phyloP scores from a whole-genome alignment of 192 early-diverging fungal genomes.

The Dissophora globulifera region DNA sequence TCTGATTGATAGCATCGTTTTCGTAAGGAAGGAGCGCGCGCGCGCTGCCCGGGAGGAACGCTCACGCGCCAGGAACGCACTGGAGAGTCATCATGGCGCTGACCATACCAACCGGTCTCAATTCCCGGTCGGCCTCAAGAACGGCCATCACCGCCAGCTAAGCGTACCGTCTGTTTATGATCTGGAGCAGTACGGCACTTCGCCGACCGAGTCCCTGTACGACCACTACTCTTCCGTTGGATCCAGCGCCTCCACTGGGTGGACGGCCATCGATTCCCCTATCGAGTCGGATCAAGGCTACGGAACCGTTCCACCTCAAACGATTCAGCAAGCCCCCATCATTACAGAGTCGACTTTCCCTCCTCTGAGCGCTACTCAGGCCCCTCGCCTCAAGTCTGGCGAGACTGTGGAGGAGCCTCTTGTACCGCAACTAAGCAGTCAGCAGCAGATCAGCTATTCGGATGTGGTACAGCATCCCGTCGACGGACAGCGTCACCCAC shows the following conservation, averaged over 20 bases:
- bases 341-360: constrained; percentile 44
- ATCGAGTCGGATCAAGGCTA: constrained; percentile 51
- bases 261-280: constrained; percentile 24
- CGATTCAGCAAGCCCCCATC: constrained; percentile 31
- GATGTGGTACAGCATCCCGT: constrained; percentile 24
- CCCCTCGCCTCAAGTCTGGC: background rate
- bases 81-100: background rate
- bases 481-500: constrained; percentile 9
- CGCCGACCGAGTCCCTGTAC: constrained; percentile 29
- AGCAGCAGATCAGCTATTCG: constrained; percentile 27
- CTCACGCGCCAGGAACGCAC: background rate
- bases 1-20: constrained; percentile 30
- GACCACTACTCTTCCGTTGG: constrained; percentile 48
- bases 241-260: constrained; percentile 23
- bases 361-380: constrained; percentile 11
- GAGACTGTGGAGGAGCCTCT: background rate
- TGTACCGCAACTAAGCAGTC: background rate
- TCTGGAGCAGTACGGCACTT: constrained; percentile 46
- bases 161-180: constrained; percentile 27
- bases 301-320: constrained; percentile 34
- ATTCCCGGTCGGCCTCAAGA: constrained; percentile 10
- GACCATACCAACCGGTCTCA: constrained; percentile 12
- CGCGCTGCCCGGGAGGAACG: constrained; percentile 14
- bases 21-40: constrained; percentile 16
- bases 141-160: constrained; percentile 32